Evolutionary conservation across 2,329 filamentous ascomycete species (phyloP), one percentile per base, ranked within the genome.

Genomic region (Bimuria novae-zelandiae): DNA sequence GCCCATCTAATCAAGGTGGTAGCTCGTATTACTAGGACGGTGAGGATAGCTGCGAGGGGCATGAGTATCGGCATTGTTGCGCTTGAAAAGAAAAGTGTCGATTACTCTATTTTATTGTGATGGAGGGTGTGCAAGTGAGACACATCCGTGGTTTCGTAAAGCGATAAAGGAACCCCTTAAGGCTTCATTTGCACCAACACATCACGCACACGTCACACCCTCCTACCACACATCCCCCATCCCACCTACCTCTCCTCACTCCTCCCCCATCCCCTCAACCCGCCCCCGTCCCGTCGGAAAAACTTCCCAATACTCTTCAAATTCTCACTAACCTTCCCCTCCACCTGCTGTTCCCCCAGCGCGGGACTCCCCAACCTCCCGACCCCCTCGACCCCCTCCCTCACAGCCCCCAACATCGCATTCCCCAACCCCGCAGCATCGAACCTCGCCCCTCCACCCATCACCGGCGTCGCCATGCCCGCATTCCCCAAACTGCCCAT

Each of bases 271-370:
- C 71, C 68, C 42, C 69, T 66, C 41, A 74, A 73, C 0, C 63
- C 64, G 1, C 89, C 89, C 58, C 93, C 87, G 77, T 97, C 93
- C 58, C 93, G 81, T 57, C 89, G 86, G 79, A 97, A 97, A 77
- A 97, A 97, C 76, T 96, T 97, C 21, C 93, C 93, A 75, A 99
- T 90, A 72, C 91, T 96, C 77, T 91, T 92, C 75, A 97, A 72
- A 74, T 97, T 97, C 75, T 96, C 92, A 70, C 97, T 96, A 59
- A 97, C 84, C 47, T 89, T 90, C 7, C 84, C 84, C 64, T 88
- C 85, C 40, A 49, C 45, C 57, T 2, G 55, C 63, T 71, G 37
- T 75, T 71, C 55, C 72, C 55, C 72, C 55, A 42, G 70, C 54
- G 51, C 71, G 43, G 49, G 68, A 62, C 84, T 89, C 3, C 89